Base-by-base conservation (phyloP, 2,329 filamentous ascomycete genomes). In the Exophiala viscosa region DNA sequence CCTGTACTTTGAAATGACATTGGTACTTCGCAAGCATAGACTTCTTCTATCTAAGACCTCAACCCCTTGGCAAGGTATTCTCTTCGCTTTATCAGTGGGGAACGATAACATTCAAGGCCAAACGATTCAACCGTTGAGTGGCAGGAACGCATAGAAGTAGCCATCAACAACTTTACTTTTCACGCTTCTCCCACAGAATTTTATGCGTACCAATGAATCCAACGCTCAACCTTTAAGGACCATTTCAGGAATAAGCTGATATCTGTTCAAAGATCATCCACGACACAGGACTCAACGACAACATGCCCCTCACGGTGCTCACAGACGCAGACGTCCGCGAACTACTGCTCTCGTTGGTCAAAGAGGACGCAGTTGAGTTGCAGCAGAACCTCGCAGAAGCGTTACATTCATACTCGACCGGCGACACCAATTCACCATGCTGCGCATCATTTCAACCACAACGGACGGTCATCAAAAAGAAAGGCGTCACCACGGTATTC, bases 381-480 rank as follows among this genome's bases (percentile, higher is more conserved):
- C 82, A 84, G 55, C 68, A 75, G 58, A 77, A 74, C 18, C 76
- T 86, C 4, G 77, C 78, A 18, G 78, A 83, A 54, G 80, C 81
- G 0, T 71, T 86, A 3, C 80, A 82, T 61, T 80, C 82, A 63
- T 87, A 86, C 63, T 86, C 83, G 0, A 84, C 81, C 11, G 77
- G 80, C 3, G 78, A 76, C 18, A 82, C 85, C 50, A 75, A 78
- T 34, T 72, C 80, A 33, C 78, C 77, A 33, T 84, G 80, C 60
- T 79, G 77, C 48, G 78, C 80, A 1, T 73, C 75, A 8, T 84
- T 81, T 56, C 84, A 87, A 55, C 83, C 83, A 1, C 76, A 79
- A 51, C 75, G 83, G 36, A 85, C 82, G 1, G 73, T 77, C 1
- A 76, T 87, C 47, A 80, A 79, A 47, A 77, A 77, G 46, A 77